Conservation (phyloP, 352 stramenopile species). For the Phytopythium litorale region DNA sequence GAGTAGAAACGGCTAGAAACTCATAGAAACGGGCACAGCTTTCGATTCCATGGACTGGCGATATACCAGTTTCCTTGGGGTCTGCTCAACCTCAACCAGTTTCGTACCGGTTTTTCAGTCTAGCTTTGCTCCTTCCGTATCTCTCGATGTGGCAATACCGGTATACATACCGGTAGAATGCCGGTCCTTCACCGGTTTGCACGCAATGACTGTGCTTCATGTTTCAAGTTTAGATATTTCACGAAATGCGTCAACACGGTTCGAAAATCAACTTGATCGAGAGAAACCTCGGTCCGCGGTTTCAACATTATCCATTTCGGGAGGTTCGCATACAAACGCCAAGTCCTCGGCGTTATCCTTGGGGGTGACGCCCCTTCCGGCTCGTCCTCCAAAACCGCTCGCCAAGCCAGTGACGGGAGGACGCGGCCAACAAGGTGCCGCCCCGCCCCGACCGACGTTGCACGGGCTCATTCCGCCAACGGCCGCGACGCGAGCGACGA, state of each 20-base stretch:
- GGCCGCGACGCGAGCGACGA: conserved; percentile 7
- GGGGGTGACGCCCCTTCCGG: background rate
- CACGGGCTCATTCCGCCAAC: conserved; percentile 1
- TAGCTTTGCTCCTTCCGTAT: too few species aligned
- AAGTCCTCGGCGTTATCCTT: background rate
- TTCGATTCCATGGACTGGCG: too few species aligned
- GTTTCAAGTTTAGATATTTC: background rate
- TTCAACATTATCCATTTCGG: conserved; percentile 6
- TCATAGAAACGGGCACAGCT: too few species aligned
- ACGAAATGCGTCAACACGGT: background rate
- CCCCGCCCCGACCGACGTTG: background rate
- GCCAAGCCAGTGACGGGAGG: background rate
- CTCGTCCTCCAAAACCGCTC: background rate
- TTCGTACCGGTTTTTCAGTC: too few species aligned
- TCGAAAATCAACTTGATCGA: background rate
- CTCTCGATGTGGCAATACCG: too few species aligned
- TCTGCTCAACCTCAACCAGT: too few species aligned
- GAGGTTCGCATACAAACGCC: background rate
- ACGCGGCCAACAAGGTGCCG: background rate
- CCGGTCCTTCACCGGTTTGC: too few species aligned
- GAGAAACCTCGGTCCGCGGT: background rate
- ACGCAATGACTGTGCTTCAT: background rate
- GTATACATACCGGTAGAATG: background rate
- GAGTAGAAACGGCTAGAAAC: too few species aligned
- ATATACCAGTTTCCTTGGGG: too few species aligned